Base-by-base conservation (phyloP, 1,139 yeast genomes). In the Nakaseomyces delphensis region DNA sequence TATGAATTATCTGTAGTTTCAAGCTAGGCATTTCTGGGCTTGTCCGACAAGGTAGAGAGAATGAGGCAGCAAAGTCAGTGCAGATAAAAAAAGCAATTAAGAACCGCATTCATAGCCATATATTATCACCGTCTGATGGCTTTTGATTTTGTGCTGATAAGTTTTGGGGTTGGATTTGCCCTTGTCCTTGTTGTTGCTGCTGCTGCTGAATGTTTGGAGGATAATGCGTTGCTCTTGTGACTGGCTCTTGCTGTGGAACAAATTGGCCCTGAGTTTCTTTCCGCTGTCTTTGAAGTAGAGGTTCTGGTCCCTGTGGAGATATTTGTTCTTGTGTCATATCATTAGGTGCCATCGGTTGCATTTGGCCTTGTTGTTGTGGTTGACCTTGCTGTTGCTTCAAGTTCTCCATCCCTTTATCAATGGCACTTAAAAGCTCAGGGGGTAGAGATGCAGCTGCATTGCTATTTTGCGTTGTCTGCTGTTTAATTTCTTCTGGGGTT, bases 291-390 rank as follows among this genome's bases (percentile, higher is more conserved):
- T 52, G 55, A 38, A 47, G 45, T 16, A 46, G 38, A 10, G 52
- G 54, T 37, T 46, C 49, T 54, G 64, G 41, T 51, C 59, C 41
- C 53, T 65, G 41, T 31, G 27, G 27, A 15, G 41, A 31, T 18
- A 32, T 14, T 31, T 39, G 41, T 20, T 33, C 37, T 15, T 33
- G 37, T n/a, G n/a, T 18, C 27, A 33, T 20, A 13, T 33, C 37
- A 14, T 20, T 21, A n/a, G 37, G 13, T 3, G 31, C 41, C 14
- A 60, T 66, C 49, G 67, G 74, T 48, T 71, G 77, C 55, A 59
- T 61, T 40, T 72, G 70, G 59, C 74, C 79, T 56, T 73, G 76
- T 40, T 35, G 48, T 36, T 45, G 48, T 15, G 40, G 52, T 51
- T 38, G 45, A 25, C 36, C 25, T 8, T 49, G 50, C 39, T 51